Conservation (phyloP, 2,329 filamentous ascomycete genomes). For the Gremmenia infestans region DNA sequence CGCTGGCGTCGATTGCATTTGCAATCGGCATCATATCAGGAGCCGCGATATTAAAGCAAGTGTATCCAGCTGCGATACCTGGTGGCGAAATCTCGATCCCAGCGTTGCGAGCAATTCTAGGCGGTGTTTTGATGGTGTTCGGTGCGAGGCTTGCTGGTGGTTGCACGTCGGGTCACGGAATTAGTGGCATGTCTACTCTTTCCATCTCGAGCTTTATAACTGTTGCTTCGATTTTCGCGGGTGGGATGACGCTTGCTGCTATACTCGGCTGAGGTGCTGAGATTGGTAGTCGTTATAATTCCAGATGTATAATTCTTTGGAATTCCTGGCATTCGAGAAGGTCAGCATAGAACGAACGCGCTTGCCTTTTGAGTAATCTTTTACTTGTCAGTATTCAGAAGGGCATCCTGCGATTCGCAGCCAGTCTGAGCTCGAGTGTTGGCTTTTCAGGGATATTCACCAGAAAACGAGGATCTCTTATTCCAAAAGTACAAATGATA, state of each 20-base stretch:
- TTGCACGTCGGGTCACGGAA: conserved; percentile 65
- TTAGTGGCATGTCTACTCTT: conserved; percentile 61
- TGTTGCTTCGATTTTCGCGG: conserved; percentile 52
- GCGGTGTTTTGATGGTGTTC: conserved; percentile 53
- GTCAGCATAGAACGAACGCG: too few relatives aligned
- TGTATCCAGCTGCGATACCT: conserved; percentile 6
- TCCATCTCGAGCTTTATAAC: conserved; percentile 58
- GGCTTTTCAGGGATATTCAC: too few relatives aligned
- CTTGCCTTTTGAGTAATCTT: too few relatives aligned
- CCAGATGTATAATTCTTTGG: too few relatives aligned
- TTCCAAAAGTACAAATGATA: too few relatives aligned
- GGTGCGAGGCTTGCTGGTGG: conserved; percentile 60
- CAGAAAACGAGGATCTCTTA: too few relatives aligned
- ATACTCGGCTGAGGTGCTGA: background rate
- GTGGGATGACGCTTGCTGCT: conserved; percentile 36
- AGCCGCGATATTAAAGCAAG: conserved; percentile 32
- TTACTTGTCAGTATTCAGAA: too few relatives aligned
- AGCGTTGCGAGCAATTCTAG: conserved; percentile 40
- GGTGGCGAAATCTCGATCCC: conserved; percentile 29
- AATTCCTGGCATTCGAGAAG: too few relatives aligned
- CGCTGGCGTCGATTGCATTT: conserved; percentile 39
- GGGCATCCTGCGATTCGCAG: too few relatives aligned
- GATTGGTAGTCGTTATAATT: too few relatives aligned
- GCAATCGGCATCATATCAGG: conserved; percentile 46
- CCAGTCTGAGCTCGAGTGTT: too few relatives aligned